These are phyloP conservation scores for Tuber magnatum DNA, from an alignment of 495 filamentous ascomycete genomes.

Conservation along the genomic window DNA sequence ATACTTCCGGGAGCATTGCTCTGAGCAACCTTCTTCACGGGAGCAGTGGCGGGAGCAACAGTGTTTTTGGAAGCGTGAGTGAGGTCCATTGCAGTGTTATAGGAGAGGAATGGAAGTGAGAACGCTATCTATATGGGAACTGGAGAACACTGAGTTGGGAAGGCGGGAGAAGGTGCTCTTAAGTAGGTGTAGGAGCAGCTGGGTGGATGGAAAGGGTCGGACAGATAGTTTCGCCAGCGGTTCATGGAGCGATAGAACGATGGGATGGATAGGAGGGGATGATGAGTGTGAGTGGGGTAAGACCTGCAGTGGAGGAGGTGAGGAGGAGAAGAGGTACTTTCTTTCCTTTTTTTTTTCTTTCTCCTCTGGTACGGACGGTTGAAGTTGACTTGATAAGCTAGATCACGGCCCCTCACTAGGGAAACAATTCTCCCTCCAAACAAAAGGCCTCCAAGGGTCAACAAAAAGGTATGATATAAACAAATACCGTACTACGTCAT, in stretches of 20 bases:
- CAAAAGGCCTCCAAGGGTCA: conserved; percentile 19
- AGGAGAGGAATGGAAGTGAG: conserved; percentile 14
- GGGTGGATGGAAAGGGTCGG: background rate
- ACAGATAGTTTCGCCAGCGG: background rate
- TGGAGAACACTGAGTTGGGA: background rate
- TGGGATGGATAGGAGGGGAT: conserved; percentile 7
- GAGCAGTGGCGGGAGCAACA: conserved; percentile 22
- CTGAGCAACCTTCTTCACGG: background rate
- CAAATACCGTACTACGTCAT: conserved; percentile 33
- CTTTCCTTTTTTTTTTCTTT: background rate
- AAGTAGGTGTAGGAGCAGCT: background rate
- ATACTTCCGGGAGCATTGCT: conserved; percentile 6
- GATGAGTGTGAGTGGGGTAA: conserved; percentile 27
- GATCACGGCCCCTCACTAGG: conserved; percentile 21
- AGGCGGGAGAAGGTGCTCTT: background rate
- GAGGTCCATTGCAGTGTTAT: conserved; percentile 29
- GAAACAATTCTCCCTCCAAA: conserved; percentile 23
- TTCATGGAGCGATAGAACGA: background rate
- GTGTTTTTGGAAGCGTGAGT: conserved; percentile 32
- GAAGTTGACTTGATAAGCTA: conserved; percentile 20
- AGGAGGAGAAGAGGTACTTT: conserved; percentile 18
- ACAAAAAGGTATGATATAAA: conserved; percentile 28
- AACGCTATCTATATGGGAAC: conserved; percentile 20
- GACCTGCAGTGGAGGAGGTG: conserved; percentile 21
- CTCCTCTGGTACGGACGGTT: background rate